Percentiles rank a stretch among this genome's conserved stretches.
phyloP scores from a whole-genome alignment of 257 asterid species.

The Nicotiana benthamiana region DNA sequence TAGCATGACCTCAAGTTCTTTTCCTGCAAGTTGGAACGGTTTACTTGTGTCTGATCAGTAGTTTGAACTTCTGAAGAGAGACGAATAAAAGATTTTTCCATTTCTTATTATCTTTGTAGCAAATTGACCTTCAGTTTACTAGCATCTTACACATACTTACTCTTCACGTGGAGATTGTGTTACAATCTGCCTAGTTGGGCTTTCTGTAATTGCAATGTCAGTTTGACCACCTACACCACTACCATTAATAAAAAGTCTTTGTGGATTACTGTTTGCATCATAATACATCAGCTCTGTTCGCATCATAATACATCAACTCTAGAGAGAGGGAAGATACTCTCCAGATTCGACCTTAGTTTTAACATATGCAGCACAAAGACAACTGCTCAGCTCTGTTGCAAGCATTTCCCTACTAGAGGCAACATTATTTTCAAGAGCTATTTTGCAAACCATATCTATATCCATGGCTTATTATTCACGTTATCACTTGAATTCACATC shows the following conservation, averaged over 20 bases:
- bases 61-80: neutral
- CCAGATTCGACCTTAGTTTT: neutral
- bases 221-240: no score
- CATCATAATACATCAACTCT: no score
- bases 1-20: neutral
- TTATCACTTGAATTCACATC: neutral
- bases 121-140: neutral
- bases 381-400: neutral
- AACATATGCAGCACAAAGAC: neutral
- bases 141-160: no score
- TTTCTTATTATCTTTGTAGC: neutral
- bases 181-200: neutral
- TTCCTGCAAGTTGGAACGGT: neutral
- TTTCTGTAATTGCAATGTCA: neutral
- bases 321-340: neutral
- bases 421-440: neutral
- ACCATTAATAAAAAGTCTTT: no score
- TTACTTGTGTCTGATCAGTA: neutral
- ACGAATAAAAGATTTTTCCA: neutral
- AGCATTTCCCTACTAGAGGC: neutral
- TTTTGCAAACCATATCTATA: neutral
- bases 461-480: neutral
- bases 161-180: neutral
- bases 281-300: neutral
- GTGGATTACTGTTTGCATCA: no score